Evolutionary conservation across 176 grass and related monocot species (phyloP), one percentile per base, ranked within the genome.

Genomic region (barley (Hordeum vulgare)): DNA sequence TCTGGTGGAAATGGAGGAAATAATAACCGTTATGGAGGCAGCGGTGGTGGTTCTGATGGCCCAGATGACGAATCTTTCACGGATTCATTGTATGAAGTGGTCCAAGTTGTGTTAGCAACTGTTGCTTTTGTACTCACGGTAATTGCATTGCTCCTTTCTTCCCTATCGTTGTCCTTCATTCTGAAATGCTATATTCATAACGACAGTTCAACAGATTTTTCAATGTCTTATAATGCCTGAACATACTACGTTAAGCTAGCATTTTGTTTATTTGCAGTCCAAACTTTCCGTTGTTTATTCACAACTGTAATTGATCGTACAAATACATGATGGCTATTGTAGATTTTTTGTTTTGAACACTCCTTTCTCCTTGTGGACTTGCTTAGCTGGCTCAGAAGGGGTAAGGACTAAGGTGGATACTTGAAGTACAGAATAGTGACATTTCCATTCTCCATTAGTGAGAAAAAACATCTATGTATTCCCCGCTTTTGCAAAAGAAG

Each of bases 81-180:
- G 15, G 87, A 88, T 37, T 89, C 77, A 37, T 86, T 98, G 61
- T 88, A 95, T 88, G 96, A 98, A 85, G 31, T 86, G 53, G 20
- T 95, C 41, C 93, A 98, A 81, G 79, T 98, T 74, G 44, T 95
- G 80, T 76, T 98, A 79, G 96, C 93, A 64, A 88, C 91, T 4
- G 18, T 93, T 8, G 85, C 85, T 28, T 90, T 98, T 83, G 89
- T 95, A 33, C 53, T 91, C 79, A 29, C 90, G 93, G 96, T 98
- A 93, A 97, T 62, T 74, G 41, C 74, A 80, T 71, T 66, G 13
- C 57, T 88, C 60, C 70, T 49, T 86, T 31, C 71, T 78, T 64
- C 17, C 4, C 85, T 79, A 10, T 35, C 36, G 13, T 54, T 39
- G 36, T 53, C 15, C 58, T 58, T 68, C 40, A 2, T 47, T 89